Evolutionary conservation across 805 yeast genomes (phyloP).

Genomic region (Saccharomycopsis javanensis): DNA sequence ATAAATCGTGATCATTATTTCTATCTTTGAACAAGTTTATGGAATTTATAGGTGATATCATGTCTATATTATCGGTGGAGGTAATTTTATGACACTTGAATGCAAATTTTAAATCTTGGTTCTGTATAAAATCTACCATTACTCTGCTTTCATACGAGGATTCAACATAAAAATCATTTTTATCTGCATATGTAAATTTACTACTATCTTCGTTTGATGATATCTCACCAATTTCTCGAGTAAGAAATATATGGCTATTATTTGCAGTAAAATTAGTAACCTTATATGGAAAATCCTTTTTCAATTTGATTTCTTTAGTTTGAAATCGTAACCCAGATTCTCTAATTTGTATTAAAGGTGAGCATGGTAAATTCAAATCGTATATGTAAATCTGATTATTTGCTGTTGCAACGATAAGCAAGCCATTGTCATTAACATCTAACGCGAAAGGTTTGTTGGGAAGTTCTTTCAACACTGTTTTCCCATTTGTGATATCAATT

Average conservation of each 20-base stretch:
- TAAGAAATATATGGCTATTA: not conserved
- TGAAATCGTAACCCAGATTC: conserved; percentile 17
- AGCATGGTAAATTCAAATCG: conserved; percentile 6
- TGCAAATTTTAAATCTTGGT: conserved; percentile 18
- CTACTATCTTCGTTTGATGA: not conserved
- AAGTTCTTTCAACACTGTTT: not conserved
- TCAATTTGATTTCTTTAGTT: conserved; percentile 12
- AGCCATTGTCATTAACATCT: conserved; percentile 7
- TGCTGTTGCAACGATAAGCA: conserved; percentile 7
- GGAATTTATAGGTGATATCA: conserved; percentile 17
- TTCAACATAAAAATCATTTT: conserved; percentile 11
- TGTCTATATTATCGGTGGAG: conserved; percentile 12
- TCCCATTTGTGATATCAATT: not conserved
- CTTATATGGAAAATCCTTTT: not conserved
- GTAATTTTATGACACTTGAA: conserved; percentile 17
- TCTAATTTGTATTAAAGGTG: conserved; percentile 3
- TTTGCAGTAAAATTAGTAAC: not conserved
- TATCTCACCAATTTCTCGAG: not conserved
- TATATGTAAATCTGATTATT: conserved; percentile 6
- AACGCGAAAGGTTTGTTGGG: conserved; percentile 9
- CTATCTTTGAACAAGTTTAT: conserved; percentile 6
- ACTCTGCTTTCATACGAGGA: conserved; percentile 17
- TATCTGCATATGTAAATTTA: not conserved
- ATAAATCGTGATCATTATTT: conserved; percentile 4
- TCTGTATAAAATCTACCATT: conserved; percentile 12